Conservation (phyloP, 768 basidiomycete species). For the Psilocybe tampanensis region DNA sequence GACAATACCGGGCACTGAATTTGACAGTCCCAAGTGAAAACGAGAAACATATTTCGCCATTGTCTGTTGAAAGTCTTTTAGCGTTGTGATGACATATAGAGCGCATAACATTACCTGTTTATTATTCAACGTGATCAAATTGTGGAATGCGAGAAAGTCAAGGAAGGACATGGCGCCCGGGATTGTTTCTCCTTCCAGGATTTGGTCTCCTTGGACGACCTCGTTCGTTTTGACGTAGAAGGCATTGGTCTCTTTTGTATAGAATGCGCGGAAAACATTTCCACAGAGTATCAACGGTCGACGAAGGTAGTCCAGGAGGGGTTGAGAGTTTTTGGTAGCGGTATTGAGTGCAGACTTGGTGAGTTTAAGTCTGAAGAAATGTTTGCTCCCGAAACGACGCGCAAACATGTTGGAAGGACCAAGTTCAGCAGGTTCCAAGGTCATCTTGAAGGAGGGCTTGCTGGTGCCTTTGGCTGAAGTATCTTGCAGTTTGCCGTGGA, state of each 20-base stretch:
- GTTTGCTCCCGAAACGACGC: slow-evolving; percentile 65
- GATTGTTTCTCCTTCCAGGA: slow-evolving; percentile 21
- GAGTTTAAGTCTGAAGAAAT: slow-evolving; percentile 54
- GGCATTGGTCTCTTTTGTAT: slow-evolving; percentile 57
- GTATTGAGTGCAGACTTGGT: slow-evolving; percentile 33
- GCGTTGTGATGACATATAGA: background rate
- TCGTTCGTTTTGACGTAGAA: slow-evolving; percentile 63
- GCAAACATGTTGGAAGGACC: slow-evolving; percentile 59
- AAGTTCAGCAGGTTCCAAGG: slow-evolving; percentile 50
- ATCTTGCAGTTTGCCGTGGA: slow-evolving; percentile 41
- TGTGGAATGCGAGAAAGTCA: slow-evolving; percentile 58
- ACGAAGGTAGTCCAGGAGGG: slow-evolving; percentile 43
- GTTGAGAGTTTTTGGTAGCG: slow-evolving; percentile 22
- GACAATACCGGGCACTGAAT: slow-evolving; percentile 57
- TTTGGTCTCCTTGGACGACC: slow-evolving; percentile 18
- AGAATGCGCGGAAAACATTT: slow-evolving; percentile 60
- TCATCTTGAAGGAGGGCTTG: slow-evolving; percentile 39
- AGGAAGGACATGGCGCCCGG: slow-evolving; percentile 38
- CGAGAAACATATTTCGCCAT: slow-evolving; percentile 70
- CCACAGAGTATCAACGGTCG: slow-evolving; percentile 57
- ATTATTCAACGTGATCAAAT: slow-evolving; percentile 46
- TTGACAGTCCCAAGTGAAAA: slow-evolving; percentile 63
- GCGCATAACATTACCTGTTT: slow-evolving; percentile 45
- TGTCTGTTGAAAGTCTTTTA: slow-evolving; percentile 36
- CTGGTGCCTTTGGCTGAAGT: slow-evolving; percentile 23